Percentiles rank a stretch among this genome's conserved stretches.
Conservation (phyloP, 805 yeast genomes). For the Lachancea meyersii region DNA sequence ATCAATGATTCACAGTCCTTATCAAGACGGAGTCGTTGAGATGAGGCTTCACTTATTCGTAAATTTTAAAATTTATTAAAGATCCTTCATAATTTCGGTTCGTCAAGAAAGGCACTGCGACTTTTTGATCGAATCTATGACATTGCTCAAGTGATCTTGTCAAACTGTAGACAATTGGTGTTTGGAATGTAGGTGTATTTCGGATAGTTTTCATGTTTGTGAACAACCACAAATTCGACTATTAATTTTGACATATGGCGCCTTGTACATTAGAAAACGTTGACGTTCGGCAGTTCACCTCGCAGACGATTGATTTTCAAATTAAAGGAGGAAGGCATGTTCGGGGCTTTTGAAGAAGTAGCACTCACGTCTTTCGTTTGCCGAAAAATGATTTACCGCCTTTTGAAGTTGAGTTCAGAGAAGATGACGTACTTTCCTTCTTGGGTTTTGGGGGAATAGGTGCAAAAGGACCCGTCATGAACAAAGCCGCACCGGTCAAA, state of each 20-base stretch:
- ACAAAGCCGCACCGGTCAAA: conserved; percentile 8
- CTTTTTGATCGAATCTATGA: too few relatives aligned
- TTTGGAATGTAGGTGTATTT: too few relatives aligned
- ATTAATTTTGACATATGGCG: too few relatives aligned
- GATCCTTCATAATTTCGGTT: conserved; percentile 27
- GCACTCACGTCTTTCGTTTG: conserved; percentile 5
- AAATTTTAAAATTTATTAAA: conserved; percentile 10
- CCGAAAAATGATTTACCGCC: conserved; percentile 9
- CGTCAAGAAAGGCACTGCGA: conserved; percentile 51
- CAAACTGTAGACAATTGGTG: too few relatives aligned
- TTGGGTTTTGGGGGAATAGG: conserved; percentile 1
- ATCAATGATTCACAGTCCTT: conserved; percentile 21
- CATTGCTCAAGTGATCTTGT: too few relatives aligned
- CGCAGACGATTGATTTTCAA: background rate
- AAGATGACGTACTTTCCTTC: conserved; percentile 1
- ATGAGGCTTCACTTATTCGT: conserved; percentile 31
- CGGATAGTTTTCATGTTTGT: too few relatives aligned
- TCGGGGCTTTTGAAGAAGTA: background rate
- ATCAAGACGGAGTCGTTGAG: conserved; percentile 58
- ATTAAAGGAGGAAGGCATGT: too few relatives aligned
- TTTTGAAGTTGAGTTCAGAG: background rate
- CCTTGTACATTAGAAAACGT: too few relatives aligned
- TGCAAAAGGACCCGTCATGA: conserved; percentile 7
- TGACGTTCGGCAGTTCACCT: background rate
- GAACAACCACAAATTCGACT: too few relatives aligned